phyloP scores from a whole-genome alignment of 768 basidiomycete species.

The Daedalea quercina region DNA sequence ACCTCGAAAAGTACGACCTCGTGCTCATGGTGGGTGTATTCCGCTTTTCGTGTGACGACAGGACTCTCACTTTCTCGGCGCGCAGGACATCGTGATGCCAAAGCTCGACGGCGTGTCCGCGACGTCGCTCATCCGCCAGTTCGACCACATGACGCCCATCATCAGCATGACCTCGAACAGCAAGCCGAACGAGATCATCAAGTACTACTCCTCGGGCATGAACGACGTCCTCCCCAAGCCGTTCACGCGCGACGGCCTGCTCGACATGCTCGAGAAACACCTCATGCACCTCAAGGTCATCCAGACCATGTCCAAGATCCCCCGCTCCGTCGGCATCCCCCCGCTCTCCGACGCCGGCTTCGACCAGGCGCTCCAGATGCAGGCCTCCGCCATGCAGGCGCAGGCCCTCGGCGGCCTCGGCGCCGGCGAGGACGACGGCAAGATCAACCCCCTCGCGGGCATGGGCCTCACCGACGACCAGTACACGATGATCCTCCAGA shows the following conservation, averaged over 20 bases:
- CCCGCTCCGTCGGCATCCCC: conserved; percentile 62
- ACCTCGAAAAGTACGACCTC: conserved; percentile 90
- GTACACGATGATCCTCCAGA: conserved; percentile 73
- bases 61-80: neutral
- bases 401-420: conserved; percentile 2
- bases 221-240: conserved; percentile 96
- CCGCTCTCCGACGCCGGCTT: conserved; percentile 48
- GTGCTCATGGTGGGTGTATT: conserved; percentile 76
- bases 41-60: neutral
- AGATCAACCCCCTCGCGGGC: conserved; percentile 79
- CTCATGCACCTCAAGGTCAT: conserved; percentile 82
- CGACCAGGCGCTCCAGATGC: conserved; percentile 46
- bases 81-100: conserved; percentile 92
- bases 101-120: conserved; percentile 85
- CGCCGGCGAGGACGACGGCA: conserved; percentile 33
- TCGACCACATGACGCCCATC: conserved; percentile 92
- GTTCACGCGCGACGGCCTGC: conserved; percentile 88
- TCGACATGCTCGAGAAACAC: conserved; percentile 95
- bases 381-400: conserved; percentile 22
- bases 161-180: conserved; percentile 98
- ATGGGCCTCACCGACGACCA: conserved; percentile 89
- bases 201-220: conserved; percentile 88
- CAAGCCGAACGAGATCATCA: conserved; percentile 89
- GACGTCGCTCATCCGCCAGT: conserved; percentile 89
- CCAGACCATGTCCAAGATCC: conserved; percentile 64